A percentile compares a stretch with the other conserved stretches of the same genome.
phyloP scores from a whole-genome alignment of 2,329 filamentous ascomycete genomes.

The Microdochium trichocladiopsis region DNA sequence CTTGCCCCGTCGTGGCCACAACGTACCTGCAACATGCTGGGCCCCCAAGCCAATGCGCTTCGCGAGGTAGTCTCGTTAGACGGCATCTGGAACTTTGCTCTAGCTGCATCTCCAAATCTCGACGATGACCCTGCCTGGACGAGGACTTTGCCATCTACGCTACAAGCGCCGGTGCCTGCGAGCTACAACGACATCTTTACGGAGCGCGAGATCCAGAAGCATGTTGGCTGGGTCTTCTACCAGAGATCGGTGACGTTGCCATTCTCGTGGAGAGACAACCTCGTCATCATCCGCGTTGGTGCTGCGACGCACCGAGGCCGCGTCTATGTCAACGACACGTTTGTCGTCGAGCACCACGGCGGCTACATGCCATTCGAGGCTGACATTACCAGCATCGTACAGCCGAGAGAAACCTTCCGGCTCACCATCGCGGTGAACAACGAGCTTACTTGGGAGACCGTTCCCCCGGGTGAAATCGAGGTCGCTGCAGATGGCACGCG shows the following conservation, averaged over 20 bases:
- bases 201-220: constrained; percentile 13
- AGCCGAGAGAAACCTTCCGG: constrained; percentile 13
- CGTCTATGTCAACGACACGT: constrained; percentile 16
- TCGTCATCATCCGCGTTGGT: constrained; percentile 16
- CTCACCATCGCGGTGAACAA: constrained; percentile 22
- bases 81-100: constrained; percentile 15
- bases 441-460: constrained; percentile 18
- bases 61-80: constrained; percentile 11
- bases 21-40: too few species aligned
- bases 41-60: constrained; percentile 8
- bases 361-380: constrained; percentile 20
- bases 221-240: constrained; percentile 23
- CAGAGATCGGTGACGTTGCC: constrained; percentile 17
- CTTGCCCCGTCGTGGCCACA: too few species aligned
- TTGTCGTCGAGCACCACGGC: constrained; percentile 15
- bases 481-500: constrained; percentile 8
- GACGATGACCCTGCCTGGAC: constrained; percentile 7
- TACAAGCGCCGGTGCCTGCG: constrained; percentile 13
- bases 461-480: constrained; percentile 15
- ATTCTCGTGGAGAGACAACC: constrained; percentile 7
- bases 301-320: constrained; percentile 17
- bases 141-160: constrained; percentile 21
- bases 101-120: constrained; percentile 4
- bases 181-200: constrained; percentile 17
- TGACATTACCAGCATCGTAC: constrained; percentile 12